Percentiles rank a stretch among this genome's conserved stretches.
These are phyloP conservation scores for Stellera chamaejasme DNA, from an alignment of 345 rosid genomes.

Conservation along the genomic window DNA sequence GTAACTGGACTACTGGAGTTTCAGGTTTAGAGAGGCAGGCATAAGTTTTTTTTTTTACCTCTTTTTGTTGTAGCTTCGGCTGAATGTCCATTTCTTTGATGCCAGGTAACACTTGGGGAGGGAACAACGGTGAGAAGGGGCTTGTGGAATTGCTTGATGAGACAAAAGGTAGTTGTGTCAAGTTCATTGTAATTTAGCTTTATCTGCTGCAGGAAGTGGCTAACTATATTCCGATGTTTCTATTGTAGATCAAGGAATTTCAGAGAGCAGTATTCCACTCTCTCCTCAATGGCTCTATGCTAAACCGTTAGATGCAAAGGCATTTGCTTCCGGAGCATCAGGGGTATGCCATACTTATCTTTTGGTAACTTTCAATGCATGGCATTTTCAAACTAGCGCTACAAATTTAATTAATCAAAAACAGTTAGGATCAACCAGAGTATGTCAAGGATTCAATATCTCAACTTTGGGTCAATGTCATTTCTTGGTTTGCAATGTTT, in stretches of 20 bases:
- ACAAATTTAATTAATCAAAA: too few species aligned
- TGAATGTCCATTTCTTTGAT: neutral
- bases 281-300: conserved; percentile 53
- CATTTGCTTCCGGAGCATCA: conserved; percentile 12
- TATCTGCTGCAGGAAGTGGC: neutral
- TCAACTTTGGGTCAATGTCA: too few species aligned
- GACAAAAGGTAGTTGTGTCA: conserved; percentile 24
- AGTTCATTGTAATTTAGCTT: neutral
- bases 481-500: neutral
- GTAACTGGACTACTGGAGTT: too few species aligned
- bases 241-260: conserved; percentile 25
- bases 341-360: conserved; percentile 10
- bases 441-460: too few species aligned
- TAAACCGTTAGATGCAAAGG: conserved; percentile 32
- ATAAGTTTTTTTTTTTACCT: too few species aligned
- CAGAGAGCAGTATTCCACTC: conserved; percentile 37
- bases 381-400: too few species aligned
- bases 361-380: neutral
- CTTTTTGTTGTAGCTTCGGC: too few species aligned
- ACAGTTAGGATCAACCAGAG: too few species aligned
- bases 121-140: conserved; percentile 21
- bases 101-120: conserved; percentile 24
- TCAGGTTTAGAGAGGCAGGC: too few species aligned
- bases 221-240: too few species aligned
- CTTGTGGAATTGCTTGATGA: conserved; percentile 23